These are phyloP conservation scores for Leucocoprinus birnbaumii DNA, from an alignment of 768 basidiomycete species.

Conservation along the genomic window DNA sequence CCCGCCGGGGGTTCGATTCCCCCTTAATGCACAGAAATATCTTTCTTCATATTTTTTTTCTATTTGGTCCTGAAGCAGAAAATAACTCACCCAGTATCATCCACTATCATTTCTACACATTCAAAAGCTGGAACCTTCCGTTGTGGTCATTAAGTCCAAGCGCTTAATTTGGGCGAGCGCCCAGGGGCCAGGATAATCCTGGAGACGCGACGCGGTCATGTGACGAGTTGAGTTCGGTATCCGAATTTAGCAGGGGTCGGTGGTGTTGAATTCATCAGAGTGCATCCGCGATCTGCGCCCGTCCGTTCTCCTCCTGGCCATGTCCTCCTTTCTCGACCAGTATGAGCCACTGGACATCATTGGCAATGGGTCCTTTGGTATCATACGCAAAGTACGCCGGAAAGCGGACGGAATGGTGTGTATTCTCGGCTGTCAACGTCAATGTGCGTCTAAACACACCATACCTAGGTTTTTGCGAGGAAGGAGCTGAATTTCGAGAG, in stretches of 20 bases:
- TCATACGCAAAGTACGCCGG: slow-evolving; percentile 91
- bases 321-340: slow-evolving; percentile 57
- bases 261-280: background rate
- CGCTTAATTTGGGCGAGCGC: no score
- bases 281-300: background rate
- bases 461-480: slow-evolving; percentile 74
- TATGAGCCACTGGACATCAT: slow-evolving; percentile 92
- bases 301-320: slow-evolving; percentile 17
- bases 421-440: slow-evolving; percentile 16
- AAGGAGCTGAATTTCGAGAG: slow-evolving; percentile 98
- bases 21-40: slow-evolving; percentile 60
- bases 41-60: no score
- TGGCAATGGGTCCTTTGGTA: slow-evolving; percentile 96
- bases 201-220: slow-evolving; percentile 3
- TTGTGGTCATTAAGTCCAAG: no score
- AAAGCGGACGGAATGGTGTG: slow-evolving; percentile 80
- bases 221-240: slow-evolving; percentile 2
- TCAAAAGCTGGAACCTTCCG: no score
- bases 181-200: no score
- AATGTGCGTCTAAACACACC: background rate
- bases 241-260: slow-evolving; percentile 1
- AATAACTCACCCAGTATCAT: no score
- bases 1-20: slow-evolving; percentile 90
- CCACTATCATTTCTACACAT: no score
- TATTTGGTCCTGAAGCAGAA: no score